phyloP scores from a whole-genome alignment of 2,329 filamentous ascomycete species.

The Didymella lethalis region DNA sequence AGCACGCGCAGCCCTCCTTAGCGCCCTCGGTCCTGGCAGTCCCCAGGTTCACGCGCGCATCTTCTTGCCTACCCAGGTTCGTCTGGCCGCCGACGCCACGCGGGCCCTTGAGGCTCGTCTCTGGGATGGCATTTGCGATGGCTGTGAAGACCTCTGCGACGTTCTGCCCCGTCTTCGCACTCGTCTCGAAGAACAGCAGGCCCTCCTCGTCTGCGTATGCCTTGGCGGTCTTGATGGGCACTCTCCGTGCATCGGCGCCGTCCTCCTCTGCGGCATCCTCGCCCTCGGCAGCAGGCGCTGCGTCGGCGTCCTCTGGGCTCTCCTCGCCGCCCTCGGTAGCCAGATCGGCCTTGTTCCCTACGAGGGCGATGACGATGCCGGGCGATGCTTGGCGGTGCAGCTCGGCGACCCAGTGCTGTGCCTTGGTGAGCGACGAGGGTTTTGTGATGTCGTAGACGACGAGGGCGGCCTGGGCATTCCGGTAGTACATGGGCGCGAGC shows the following conservation, averaged over 20 bases:
- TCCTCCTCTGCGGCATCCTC: constrained; percentile 65
- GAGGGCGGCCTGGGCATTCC: constrained; percentile 95
- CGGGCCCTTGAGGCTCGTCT: constrained; percentile 91
- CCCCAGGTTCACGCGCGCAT: constrained; percentile 82
- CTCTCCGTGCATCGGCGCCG: constrained; percentile 79
- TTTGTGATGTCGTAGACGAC: constrained; percentile 99
- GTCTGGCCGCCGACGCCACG: constrained; percentile 69
- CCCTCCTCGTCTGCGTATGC: constrained; percentile 94
- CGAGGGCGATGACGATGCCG: constrained; percentile 94
- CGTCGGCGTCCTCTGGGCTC: constrained; percentile 61
- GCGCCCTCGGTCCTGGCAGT: constrained; percentile 74
- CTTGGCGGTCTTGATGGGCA: constrained; percentile 90
- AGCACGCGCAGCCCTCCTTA: constrained; percentile 94
- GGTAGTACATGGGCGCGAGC: constrained; percentile 98
- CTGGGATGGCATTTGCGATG: constrained; percentile 96
- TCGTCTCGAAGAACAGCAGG: constrained; percentile 96
- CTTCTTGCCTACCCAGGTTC: constrained; percentile 64
- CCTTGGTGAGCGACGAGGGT: constrained; percentile 92
- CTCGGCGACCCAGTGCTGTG: constrained; percentile 98
- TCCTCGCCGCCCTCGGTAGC: constrained; percentile 57
- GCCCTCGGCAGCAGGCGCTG: constrained; percentile 57
- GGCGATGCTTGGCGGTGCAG: constrained; percentile 94
- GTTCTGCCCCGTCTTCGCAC: constrained; percentile 93
- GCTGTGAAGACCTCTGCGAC: constrained; percentile 97
- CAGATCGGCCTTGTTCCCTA: constrained; percentile 89